These are phyloP conservation scores for Barnettozyma californica DNA, from an alignment of 805 yeast species.

Conservation along the genomic window DNA sequence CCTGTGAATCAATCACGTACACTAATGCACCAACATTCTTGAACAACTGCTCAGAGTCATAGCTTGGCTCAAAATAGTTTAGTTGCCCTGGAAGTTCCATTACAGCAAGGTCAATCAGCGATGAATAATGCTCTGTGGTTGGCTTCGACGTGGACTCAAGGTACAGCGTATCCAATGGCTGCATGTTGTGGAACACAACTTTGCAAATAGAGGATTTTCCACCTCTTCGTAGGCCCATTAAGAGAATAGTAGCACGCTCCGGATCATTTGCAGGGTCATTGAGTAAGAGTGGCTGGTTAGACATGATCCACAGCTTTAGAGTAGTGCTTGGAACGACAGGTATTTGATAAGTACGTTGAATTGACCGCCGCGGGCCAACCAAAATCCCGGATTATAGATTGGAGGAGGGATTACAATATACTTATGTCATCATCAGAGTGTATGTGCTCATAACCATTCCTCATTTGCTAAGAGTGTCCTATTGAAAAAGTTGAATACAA, in stretches of 20 bases:
- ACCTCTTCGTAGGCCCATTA: slow-evolving; percentile 81
- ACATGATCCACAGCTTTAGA: neutral
- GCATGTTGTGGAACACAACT: slow-evolving; percentile 95
- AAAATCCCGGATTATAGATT: no score
- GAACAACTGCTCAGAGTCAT: slow-evolving; percentile 73
- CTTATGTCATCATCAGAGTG: neutral
- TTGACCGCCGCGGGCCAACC: neutral
- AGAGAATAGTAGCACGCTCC: slow-evolving; percentile 66
- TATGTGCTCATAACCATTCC: no score
- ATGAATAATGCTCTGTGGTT: slow-evolving; percentile 74
- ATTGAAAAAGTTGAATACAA: no score
- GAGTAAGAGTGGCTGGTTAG: slow-evolving; percentile 6
- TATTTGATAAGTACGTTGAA: neutral
- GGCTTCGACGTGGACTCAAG: slow-evolving; percentile 88
- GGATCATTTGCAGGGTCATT: slow-evolving; percentile 39
- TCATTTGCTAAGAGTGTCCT: no score
- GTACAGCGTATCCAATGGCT: slow-evolving; percentile 87
- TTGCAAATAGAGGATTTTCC: slow-evolving; percentile 96
- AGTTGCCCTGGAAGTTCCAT: slow-evolving; percentile 95
- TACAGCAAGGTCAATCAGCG: slow-evolving; percentile 79
- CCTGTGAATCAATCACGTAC: slow-evolving; percentile 92
- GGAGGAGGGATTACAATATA: neutral
- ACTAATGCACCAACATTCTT: slow-evolving; percentile 84
- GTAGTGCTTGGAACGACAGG: neutral
- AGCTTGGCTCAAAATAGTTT: slow-evolving; percentile 79